Evolutionary conservation across 2,329 filamentous ascomycete species (phyloP).

Genomic region (Exophiala viscosa): DNA sequence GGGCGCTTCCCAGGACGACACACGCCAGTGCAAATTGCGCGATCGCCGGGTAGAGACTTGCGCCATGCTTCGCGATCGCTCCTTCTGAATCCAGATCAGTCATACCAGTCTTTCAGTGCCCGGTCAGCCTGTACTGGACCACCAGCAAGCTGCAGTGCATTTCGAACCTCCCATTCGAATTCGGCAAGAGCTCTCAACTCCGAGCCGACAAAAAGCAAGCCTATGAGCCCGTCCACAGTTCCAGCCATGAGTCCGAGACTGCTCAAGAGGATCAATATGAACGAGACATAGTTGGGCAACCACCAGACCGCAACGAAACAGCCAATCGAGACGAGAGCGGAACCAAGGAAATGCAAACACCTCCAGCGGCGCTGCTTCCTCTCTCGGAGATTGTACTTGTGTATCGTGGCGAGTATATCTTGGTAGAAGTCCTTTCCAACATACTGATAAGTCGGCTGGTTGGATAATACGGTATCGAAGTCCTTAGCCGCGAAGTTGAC

Average conservation of each 20-base stretch:
- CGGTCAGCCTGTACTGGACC: slow-evolving; percentile 23
- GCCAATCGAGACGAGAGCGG: slow-evolving; percentile 64
- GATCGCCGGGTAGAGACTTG: too few relatives aligned
- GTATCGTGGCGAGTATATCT: slow-evolving; percentile 68
- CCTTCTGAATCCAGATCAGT: slow-evolving; percentile 12
- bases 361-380: slow-evolving; percentile 67
- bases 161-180: slow-evolving; percentile 88
- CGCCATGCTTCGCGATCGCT: not conserved
- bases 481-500: slow-evolving; percentile 21
- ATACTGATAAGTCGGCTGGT: slow-evolving; percentile 29
- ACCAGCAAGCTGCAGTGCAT: slow-evolving; percentile 24
- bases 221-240: slow-evolving; percentile 78
- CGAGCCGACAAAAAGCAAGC: slow-evolving; percentile 77
- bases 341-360: slow-evolving; percentile 66
- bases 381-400: slow-evolving; percentile 68
- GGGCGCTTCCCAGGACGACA: too few relatives aligned
- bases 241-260: slow-evolving; percentile 74
- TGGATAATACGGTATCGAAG: slow-evolving; percentile 21
- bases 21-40: too few relatives aligned
- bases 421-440: slow-evolving; percentile 58
- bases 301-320: slow-evolving; percentile 86
- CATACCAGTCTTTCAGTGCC: slow-evolving; percentile 28
- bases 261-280: slow-evolving; percentile 74
- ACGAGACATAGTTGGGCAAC: slow-evolving; percentile 73
- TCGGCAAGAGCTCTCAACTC: slow-evolving; percentile 81